Percentiles rank a stretch among this genome's conserved stretches.
phyloP scores from a whole-genome alignment of 495 filamentous ascomycete species.

The Corynascus novoguineensis region DNA sequence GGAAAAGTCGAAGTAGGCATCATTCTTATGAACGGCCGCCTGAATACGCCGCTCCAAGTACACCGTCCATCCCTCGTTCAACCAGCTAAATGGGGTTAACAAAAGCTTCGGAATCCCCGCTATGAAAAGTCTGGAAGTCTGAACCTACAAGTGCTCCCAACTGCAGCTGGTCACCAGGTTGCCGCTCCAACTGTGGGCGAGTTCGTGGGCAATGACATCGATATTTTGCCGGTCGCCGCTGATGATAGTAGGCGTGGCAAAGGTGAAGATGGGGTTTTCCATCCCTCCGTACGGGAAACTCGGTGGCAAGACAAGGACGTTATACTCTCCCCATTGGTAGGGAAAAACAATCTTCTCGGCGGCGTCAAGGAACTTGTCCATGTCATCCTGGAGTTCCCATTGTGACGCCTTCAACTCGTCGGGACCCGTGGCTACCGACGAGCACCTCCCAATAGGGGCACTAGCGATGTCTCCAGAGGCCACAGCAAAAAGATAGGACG shows the following conservation, averaged over 20 bases:
- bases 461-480: conserved; percentile 83
- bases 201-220: conserved; percentile 94
- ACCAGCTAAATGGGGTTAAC: conserved; percentile 50
- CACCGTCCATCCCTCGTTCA: conserved; percentile 94
- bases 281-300: conserved; percentile 88
- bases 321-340: conserved; percentile 92
- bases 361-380: conserved; percentile 82
- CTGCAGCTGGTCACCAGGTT: conserved; percentile 85
- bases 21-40: conserved; percentile 60
- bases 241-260: conserved; percentile 88
- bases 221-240: conserved; percentile 89
- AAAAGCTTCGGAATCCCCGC: too few species aligned
- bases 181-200: conserved; percentile 87
- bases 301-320: conserved; percentile 82
- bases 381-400: conserved; percentile 84
- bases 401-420: conserved; percentile 78
- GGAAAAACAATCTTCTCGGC: conserved; percentile 85
- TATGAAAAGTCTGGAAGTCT: neutral
- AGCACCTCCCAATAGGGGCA: conserved; percentile 79
- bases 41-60: conserved; percentile 82
- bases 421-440: conserved; percentile 76
- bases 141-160: conserved; percentile 81
- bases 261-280: conserved; percentile 94
- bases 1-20: conserved; percentile 83
- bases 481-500: conserved; percentile 87